Evolutionary conservation across 768 basidiomycete species (phyloP), one percentile per base, ranked within the genome.

Genomic region (Auriscalpium microsporum): DNA sequence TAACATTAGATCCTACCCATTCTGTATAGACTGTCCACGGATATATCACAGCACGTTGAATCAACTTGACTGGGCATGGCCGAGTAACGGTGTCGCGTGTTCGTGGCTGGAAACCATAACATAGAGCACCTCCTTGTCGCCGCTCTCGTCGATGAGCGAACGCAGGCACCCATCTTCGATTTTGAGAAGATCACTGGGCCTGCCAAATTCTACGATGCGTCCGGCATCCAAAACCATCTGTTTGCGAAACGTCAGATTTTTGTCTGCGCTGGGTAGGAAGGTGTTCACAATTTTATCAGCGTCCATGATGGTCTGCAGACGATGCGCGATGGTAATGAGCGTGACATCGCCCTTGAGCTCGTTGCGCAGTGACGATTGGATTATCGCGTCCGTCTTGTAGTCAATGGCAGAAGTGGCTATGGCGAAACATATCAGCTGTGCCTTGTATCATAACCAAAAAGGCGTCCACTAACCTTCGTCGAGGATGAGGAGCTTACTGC

Each of bases 281-380:
- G 44, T 8, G 61, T 64, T 56, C 55, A 83, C 72, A 45, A 84
- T 78, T 60, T 79, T 78, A 63, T 84, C 82, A 4, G 80, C 78
- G 53, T 82, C 81, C 71, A 81, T 81, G 57, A 84, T 78, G 9
- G 78, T 83, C 54, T 75, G 73, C 8, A 80, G 62, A 16, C 82
- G 74, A 64, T 83, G 81, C 1, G 83, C 83, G 38, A 85, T 74
- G n/a, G 80, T 83, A 23, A 84, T 68, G n/a, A 84, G 67, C 0
- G 82, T 84, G 0, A 73, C 72, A 46, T 70, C 74, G 19, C 66
- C 65, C 10, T 64, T 67, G 6, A 79, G 62, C 58, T 74, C 73
- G 23, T 71, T 70, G 10, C 82, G 71, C 52, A 85, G 74, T 1
- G 80, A 78, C 5, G 69, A 67, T 65, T 85, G 83, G 55, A 85